Conservation (phyloP, 2,329 filamentous ascomycete species). For the Periconia sp. region DNA sequence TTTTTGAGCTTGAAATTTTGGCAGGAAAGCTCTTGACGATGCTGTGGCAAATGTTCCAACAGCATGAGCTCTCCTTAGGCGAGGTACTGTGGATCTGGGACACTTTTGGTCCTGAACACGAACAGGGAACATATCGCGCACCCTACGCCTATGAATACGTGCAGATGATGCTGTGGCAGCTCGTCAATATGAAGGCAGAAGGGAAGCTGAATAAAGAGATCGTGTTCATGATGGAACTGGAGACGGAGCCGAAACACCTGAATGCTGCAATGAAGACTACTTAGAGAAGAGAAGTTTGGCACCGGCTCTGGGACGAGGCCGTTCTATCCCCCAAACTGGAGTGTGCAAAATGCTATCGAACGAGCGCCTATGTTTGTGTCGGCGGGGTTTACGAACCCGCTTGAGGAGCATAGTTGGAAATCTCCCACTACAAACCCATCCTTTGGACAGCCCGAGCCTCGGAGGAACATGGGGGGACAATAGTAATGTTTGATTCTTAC, state of each 20-base stretch:
- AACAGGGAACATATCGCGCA: neutral
- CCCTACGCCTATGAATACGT: conserved; percentile 9
- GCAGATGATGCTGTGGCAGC: conserved; percentile 13
- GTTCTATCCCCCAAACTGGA: neutral
- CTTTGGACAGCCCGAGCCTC: neutral
- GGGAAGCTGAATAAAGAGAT: conserved; percentile 4
- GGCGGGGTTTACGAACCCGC: neutral
- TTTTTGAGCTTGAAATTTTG: conserved; percentile 4
- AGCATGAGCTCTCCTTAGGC: neutral
- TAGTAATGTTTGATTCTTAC: no score
- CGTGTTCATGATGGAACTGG: neutral
- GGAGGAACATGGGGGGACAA: no score
- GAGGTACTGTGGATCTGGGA: conserved; percentile 14
- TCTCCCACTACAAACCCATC: neutral
- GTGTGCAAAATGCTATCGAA: neutral
- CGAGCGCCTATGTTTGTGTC: neutral
- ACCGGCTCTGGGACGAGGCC: neutral
- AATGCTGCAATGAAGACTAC: neutral
- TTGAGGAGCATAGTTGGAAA: neutral
- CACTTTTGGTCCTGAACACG: neutral
- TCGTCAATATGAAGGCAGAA: conserved; percentile 7
- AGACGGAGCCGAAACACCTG: conserved; percentile 7
- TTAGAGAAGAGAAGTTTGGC: conserved; percentile 2
- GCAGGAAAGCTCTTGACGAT: neutral
- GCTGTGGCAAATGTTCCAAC: conserved; percentile 2